A percentile compares a stretch with the other conserved stretches of the same genome.
Evolutionary conservation across 225 moss, liverwort and hornwort species (phyloP).

Genomic region (Sphagnum tenellum): DNA sequence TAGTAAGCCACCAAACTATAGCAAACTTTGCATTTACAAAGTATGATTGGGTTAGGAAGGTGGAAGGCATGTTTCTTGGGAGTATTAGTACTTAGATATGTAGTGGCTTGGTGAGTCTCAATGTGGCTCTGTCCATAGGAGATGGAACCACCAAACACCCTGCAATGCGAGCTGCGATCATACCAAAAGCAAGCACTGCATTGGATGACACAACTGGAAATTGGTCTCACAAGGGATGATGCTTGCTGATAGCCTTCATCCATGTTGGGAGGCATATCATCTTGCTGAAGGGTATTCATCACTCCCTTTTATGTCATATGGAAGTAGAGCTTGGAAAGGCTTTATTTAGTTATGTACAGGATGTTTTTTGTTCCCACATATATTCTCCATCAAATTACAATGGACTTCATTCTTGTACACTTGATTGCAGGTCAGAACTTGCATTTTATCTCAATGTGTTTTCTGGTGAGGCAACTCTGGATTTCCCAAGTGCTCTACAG

Average conservation of each 20-base stretch:
- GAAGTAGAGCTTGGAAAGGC: neutral
- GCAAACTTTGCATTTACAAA: neutral
- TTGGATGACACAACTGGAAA: slow-evolving; percentile 82
- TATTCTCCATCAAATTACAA: too few species aligned
- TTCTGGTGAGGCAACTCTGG: slow-evolving; percentile 74
- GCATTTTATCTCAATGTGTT: slow-evolving; percentile 81
- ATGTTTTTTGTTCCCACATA: neutral
- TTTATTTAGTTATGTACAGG: neutral
- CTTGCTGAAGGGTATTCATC: slow-evolving; percentile 51
- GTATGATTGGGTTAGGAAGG: neutral
- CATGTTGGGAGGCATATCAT: slow-evolving; percentile 83
- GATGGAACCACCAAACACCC: slow-evolving; percentile 54
- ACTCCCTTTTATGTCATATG: neutral
- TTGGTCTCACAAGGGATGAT: slow-evolving; percentile 51
- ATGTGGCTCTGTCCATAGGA: slow-evolving; percentile 31
- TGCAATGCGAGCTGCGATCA: slow-evolving; percentile 67
- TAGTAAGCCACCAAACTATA: slow-evolving; percentile 15
- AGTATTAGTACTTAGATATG: neutral
- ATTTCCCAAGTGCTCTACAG: slow-evolving; percentile 79
- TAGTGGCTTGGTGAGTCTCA: too few species aligned
- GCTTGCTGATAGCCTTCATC: slow-evolving; percentile 79
- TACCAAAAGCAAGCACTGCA: slow-evolving; percentile 88
- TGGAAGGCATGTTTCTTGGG: neutral
- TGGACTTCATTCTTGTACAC: neutral
- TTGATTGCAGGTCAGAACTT: slow-evolving; percentile 36